Base-by-base conservation (phyloP, 257 asterid species). In the Orobanche coerulescens region DNA sequence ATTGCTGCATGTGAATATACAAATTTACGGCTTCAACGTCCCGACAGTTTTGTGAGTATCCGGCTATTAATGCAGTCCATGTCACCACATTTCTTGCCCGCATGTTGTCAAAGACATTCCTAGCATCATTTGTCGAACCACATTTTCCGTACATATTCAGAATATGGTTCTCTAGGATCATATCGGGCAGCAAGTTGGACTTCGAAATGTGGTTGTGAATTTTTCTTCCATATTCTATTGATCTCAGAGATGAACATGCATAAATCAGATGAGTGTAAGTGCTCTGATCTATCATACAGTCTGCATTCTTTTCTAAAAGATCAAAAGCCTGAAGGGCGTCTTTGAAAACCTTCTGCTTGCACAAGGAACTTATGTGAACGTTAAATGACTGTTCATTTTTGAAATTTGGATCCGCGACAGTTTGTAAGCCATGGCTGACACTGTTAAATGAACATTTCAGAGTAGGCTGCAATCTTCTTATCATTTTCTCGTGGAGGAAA, bases 61-160 rank as follows among this genome's bases (percentile, higher is more conserved):
- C 87, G 24, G 84, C 89, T 52, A 85, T 80, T 36, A 84, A 31
- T 20, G 94, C 71, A 70, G 85, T 84, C 95, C 95, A 87, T 48
- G 82, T 75, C 48, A 84, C 94, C 61, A 76, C 76, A 71, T 87
- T 87, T 65, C 84, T 76, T 60, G 79, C 84, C 12, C 43, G 25
- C 95, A 84, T 87, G 50, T 66, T 69, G 49, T 84, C 89, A 26
- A 87, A 84, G 11, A 81, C 87, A 69, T 47, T 75, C 62, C 76
- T 76, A 52, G 95, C 91, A 66, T 82, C 89, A 18, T 22, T 51
- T 33, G 72, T 51, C 1, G 81, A 77, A 12, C 94, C 84, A 62
- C 95, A 87, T 73, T 82, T 87, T 44, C 95, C 95, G 66, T 77
- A 84, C 94, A 84, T 82, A 52, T 79, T 87, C 61, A 87, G 71